Base-by-base conservation (phyloP, 31 red algal genomes). In the Endocladia muricata region DNA sequence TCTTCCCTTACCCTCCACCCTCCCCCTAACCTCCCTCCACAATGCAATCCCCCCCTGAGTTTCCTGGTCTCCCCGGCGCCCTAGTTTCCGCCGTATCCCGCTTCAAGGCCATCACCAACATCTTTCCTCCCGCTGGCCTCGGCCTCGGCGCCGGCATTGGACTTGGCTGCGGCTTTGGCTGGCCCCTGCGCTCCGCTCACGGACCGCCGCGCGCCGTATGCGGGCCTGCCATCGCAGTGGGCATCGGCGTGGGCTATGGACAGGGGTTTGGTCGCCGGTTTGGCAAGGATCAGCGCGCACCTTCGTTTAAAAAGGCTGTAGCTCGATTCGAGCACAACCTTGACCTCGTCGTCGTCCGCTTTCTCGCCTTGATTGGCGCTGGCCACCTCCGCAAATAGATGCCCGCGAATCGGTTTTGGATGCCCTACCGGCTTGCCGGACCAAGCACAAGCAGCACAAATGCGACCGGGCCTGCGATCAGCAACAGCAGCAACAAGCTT, bases 81-180 rank as follows among this genome's bases (percentile, higher is more conserved):
- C 36, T 89, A 37, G 76, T 76, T 1, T 40, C 58, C 37, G 74
- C 55, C 1, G 85, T 67, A 22, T 49, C 66, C 56, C 74, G 74
- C 6, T 74, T 89, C 42, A 52, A 61, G 13, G 48, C 40, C 33
- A 58, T 62, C 23, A 81, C 85, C n/a, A 49, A 78, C 13, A 68
- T 89, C 13, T 89, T 89, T 47, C 85, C 85, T n/a, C 85, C 85
- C 42, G 39, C 36, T 25, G 85, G 76, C 43, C 57, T 81, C 25
- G 85, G 85, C 15, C 47, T 89, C 29, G 85, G 85, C 47, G 85
- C 41, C 28, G 85, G 85, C 2, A 73, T 89, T 41, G 85, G 85
- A 17, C 36, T 89, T 26, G 85, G 85, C n/a, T 89, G 85, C 59
- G 85, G 85, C 43, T 81, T 89, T 43, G 85, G 85, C 1, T 89